Percentiles rank a stretch among this genome's conserved stretches.
Evolutionary conservation across 345 rosid species (phyloP).

Genomic region (Rhizophora mangle): DNA sequence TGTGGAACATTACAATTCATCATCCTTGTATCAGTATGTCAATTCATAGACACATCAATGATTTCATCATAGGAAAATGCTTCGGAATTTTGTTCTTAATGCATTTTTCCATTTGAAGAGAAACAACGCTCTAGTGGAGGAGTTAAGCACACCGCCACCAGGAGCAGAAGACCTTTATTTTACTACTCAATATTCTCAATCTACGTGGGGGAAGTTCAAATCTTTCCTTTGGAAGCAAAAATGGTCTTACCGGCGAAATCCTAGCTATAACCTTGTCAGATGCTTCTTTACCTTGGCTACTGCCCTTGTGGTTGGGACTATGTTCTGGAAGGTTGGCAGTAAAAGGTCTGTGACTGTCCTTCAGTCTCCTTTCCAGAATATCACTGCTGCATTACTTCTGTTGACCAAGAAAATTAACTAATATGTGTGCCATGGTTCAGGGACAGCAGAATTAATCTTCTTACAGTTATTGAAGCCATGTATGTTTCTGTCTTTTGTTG

Average conservation of each 20-base stretch:
- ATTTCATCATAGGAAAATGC: background rate
- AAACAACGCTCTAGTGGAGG: conserved; percentile 39
- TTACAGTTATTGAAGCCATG: conserved; percentile 47
- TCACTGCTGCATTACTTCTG: background rate
- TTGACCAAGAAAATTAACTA: background rate
- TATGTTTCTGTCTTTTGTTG: conserved; percentile 45
- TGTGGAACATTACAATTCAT: conserved; percentile 36
- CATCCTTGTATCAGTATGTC: conserved; percentile 43
- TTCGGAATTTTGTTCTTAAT: background rate
- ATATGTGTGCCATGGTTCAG: conserved; percentile 12
- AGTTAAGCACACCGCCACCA: conserved; percentile 37
- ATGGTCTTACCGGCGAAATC: conserved; percentile 60
- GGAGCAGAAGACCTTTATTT: conserved; percentile 46
- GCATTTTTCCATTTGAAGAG: conserved; percentile 13
- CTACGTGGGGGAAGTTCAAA: conserved; percentile 44
- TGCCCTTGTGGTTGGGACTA: conserved; percentile 41
- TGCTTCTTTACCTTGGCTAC: conserved; percentile 34
- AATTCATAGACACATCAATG: background rate
- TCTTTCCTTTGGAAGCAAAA: conserved; percentile 55
- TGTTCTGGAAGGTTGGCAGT: conserved; percentile 45
- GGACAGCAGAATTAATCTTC: conserved; percentile 36
- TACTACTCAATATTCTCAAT: conserved; percentile 36
- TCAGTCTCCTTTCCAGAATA: background rate
- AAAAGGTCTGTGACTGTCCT: conserved; percentile 24
- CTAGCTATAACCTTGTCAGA: conserved; percentile 43